These are phyloP conservation scores for Pichia kluyveri DNA, from an alignment of 805 yeast species.

Conservation along the genomic window DNA sequence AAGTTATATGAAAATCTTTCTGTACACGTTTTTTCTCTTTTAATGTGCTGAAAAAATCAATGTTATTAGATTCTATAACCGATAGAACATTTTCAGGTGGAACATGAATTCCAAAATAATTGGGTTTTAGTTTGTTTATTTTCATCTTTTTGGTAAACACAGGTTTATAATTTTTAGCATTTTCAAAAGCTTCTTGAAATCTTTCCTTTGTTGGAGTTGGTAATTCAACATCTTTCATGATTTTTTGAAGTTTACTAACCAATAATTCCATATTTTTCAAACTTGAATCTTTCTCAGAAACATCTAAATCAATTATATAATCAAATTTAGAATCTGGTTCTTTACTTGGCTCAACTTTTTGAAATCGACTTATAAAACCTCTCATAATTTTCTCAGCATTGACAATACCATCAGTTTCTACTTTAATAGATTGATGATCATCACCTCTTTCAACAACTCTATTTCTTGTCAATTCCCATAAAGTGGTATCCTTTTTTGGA, in stretches of 20 bases:
- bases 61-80: not conserved
- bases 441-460: slow-evolving; percentile 71
- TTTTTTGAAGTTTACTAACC: slow-evolving; percentile 27
- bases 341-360: slow-evolving; percentile 37
- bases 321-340: slow-evolving; percentile 67
- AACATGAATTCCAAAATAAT: slow-evolving; percentile 39
- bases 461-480: slow-evolving; percentile 44
- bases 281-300: slow-evolving; percentile 35
- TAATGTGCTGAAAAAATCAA: slow-evolving; percentile 13
- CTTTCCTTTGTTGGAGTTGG: slow-evolving; percentile 32
- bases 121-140: slow-evolving; percentile 21
- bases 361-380: slow-evolving; percentile 65
- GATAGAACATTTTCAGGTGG: slow-evolving; percentile 4
- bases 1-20: slow-evolving; percentile 55
- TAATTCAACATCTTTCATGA: slow-evolving; percentile 35
- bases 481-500: slow-evolving; percentile 16
- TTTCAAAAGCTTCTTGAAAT: slow-evolving; percentile 37
- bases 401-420: slow-evolving; percentile 33
- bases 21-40: slow-evolving; percentile 34
- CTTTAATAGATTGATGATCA: slow-evolving; percentile 77
- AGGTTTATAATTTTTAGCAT: slow-evolving; percentile 51
- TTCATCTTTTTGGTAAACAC: slow-evolving; percentile 29
- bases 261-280: slow-evolving; percentile 39
- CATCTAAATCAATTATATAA: slow-evolving; percentile 47
- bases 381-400: slow-evolving; percentile 56